These are phyloP conservation scores for Ascoidea tarda DNA, from an alignment of 805 yeast genomes.

Conservation along the genomic window DNA sequence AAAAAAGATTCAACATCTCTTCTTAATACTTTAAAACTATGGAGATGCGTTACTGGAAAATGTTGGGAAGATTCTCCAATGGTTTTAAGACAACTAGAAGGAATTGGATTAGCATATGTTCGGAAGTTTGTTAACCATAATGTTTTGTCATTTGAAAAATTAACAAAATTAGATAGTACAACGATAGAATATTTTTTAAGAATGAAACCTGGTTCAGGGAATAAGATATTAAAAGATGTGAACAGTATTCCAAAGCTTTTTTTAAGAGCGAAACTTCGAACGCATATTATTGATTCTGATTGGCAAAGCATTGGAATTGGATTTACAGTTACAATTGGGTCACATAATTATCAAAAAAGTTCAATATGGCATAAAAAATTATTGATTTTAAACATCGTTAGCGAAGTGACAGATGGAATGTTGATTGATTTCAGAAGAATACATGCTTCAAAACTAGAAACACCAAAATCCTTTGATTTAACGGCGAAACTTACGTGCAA, in stretches of 20 bases:
- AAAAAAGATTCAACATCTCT: conserved; percentile 29
- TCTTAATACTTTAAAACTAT: conserved; percentile 21
- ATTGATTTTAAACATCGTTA: conserved; percentile 19
- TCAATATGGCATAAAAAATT: conserved; percentile 20
- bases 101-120: conserved; percentile 27
- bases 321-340: conserved; percentile 11
- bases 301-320: not conserved
- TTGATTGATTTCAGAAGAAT: conserved; percentile 32
- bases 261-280: conserved; percentile 12
- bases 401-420: conserved; percentile 18
- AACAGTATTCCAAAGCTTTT: conserved; percentile 22
- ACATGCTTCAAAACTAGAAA: conserved; percentile 13
- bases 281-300: conserved; percentile 4
- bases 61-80: conserved; percentile 37
- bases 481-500: conserved; percentile 11
- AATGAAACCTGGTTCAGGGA: conserved; percentile 25
- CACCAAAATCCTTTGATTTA: conserved; percentile 17
- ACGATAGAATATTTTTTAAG: conserved; percentile 28
- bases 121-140: conserved; percentile 23
- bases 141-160: conserved; percentile 19
- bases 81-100: conserved; percentile 32
- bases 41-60: conserved; percentile 26
- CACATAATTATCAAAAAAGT: conserved; percentile 9
- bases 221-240: conserved; percentile 21
- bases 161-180: conserved; percentile 16